phyloP scores from a whole-genome alignment of 371 early-diverging fungal genomes.

The Nosema granulosis region DNA sequence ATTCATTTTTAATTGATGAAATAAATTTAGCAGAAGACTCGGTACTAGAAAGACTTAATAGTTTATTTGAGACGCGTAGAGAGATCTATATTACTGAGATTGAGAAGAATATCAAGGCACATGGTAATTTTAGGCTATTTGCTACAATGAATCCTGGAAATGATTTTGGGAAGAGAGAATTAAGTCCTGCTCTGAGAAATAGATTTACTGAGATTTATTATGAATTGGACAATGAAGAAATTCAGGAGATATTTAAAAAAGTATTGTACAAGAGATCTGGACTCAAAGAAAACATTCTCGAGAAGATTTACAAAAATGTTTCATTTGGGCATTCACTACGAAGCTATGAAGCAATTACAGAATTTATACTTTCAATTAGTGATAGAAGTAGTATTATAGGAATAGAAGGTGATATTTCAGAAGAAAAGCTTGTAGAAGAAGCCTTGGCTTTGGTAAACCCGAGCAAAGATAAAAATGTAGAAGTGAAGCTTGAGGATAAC shows the following conservation, averaged over 20 bases:
- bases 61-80: conserved; percentile 84
- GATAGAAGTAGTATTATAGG: not conserved
- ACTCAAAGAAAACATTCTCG: too few relatives aligned
- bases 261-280: conserved; percentile 7
- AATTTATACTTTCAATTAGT: not conserved
- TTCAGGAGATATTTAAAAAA: conserved; percentile 43
- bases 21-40: conserved; percentile 97
- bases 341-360: too few relatives aligned
- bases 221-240: conserved; percentile 43
- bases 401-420: not conserved
- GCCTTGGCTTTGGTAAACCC: not conserved
- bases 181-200: conserved; percentile 94
- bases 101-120: conserved; percentile 72
- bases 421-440: not conserved
- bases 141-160: conserved; percentile 99
- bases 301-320: too few relatives aligned
- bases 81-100: conserved; percentile 85
- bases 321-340: too few relatives aligned
- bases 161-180: conserved; percentile 97
- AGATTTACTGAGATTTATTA: conserved; percentile 93
- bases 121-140: conserved; percentile 77
- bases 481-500: not conserved
- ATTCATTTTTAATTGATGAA: conserved; percentile 91
- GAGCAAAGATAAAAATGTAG: not conserved
- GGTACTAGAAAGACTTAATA: conserved; percentile 94